phyloP scores from a whole-genome alignment of 768 basidiomycete species.

The Phanerochaete sordida region DNA sequence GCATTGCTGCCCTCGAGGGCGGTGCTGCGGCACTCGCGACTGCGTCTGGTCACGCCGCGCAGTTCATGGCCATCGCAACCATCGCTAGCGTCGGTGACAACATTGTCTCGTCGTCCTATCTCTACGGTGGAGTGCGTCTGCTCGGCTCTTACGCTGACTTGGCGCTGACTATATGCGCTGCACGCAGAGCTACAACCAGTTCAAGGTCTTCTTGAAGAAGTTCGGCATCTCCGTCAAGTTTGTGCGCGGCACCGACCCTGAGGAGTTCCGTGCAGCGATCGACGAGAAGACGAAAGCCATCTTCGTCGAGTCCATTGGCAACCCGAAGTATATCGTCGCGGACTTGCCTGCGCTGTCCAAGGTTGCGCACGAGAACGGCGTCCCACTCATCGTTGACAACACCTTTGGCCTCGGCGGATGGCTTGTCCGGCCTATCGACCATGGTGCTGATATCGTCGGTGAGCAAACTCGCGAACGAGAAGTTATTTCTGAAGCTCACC shows the following conservation, averaged over 20 bases:
- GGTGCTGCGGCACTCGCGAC: constrained; percentile 74
- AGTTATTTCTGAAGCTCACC: constrained; percentile 8
- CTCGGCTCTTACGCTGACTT: neutral
- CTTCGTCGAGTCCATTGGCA: constrained; percentile 76
- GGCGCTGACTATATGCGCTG: neutral
- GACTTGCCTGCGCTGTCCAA: constrained; percentile 64
- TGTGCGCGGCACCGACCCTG: constrained; percentile 51
- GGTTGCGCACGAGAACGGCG: constrained; percentile 68
- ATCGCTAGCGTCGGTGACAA: constrained; percentile 70
- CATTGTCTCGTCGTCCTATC: constrained; percentile 63
- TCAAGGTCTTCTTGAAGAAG: constrained; percentile 71
- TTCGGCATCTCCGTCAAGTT: constrained; percentile 66
- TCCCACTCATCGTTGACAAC: constrained; percentile 81
- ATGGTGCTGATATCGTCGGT: constrained; percentile 77
- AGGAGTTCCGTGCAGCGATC: constrained; percentile 61
- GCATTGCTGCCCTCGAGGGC: constrained; percentile 78
- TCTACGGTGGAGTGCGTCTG: constrained; percentile 63
- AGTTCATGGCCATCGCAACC: constrained; percentile 66
- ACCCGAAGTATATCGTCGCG: constrained; percentile 69
- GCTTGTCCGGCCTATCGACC: constrained; percentile 63
- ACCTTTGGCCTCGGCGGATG: constrained; percentile 70
- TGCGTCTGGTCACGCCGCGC: constrained; percentile 73
- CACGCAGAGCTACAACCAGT: constrained; percentile 61
- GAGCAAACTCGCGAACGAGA: neutral
- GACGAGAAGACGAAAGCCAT: constrained; percentile 77